Percentiles rank a stretch among this genome's conserved stretches.
These are phyloP conservation scores for Davidsoniella neocaledoniae DNA, from an alignment of 2,329 filamentous ascomycete genomes.

Conservation along the genomic window DNA sequence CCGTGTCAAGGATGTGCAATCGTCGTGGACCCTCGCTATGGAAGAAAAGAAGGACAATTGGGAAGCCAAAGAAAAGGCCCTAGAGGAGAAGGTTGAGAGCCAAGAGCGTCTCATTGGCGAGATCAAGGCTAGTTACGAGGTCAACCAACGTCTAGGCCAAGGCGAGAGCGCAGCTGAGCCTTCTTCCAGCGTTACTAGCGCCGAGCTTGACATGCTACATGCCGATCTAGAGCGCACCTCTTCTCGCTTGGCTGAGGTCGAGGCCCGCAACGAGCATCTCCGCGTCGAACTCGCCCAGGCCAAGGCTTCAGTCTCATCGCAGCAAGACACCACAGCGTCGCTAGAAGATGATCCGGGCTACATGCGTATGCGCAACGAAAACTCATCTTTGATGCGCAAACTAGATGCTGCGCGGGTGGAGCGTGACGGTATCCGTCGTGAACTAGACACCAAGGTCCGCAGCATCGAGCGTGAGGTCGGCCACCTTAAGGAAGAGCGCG, in stretches of 20 bases:
- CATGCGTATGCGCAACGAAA: conserved; percentile 79
- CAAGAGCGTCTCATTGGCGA: conserved; percentile 87
- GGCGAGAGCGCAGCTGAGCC: conserved; percentile 42
- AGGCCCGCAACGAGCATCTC: conserved; percentile 86
- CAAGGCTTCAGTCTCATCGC: conserved; percentile 46
- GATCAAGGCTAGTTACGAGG: conserved; percentile 92
- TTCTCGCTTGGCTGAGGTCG: conserved; percentile 70
- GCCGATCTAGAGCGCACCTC: conserved; percentile 85
- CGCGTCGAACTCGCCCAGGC: conserved; percentile 79
- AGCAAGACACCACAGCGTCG: conserved; percentile 38
- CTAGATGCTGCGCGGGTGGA: conserved; percentile 72
- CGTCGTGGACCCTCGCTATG: conserved; percentile 76
- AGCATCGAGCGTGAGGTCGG: conserved; percentile 64
- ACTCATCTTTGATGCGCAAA: conserved; percentile 78
- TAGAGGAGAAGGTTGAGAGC: conserved; percentile 88
- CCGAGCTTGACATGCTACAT: conserved; percentile 84
- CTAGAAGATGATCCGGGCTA: conserved; percentile 83
- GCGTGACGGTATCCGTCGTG: conserved; percentile 62
- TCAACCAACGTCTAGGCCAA: conserved; percentile 73
- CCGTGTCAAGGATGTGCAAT: conserved; percentile 77
- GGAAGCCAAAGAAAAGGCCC: conserved; percentile 75
- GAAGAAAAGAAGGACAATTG: conserved; percentile 94
- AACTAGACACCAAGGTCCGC: conserved; percentile 58
- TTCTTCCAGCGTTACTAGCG: conserved; percentile 53
- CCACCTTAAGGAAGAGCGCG: conserved; percentile 63